Evolutionary conservation across 371 early-diverging fungal species (phyloP).

Genomic region (Apophysomyces trapeziformis): DNA sequence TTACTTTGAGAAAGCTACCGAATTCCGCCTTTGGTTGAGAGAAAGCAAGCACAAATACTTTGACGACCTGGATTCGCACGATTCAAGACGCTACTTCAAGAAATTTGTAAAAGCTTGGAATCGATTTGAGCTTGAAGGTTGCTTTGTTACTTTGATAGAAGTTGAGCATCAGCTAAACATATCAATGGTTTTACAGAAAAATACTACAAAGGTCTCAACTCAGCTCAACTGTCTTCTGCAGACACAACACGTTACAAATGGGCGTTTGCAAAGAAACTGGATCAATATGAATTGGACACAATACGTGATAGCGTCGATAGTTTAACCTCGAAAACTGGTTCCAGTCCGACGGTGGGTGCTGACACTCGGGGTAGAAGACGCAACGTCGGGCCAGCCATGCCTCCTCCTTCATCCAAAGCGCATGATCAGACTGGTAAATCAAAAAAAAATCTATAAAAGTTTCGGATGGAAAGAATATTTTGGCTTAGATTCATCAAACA

Average conservation of each 20-base stretch:
- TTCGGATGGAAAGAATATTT: background rate
- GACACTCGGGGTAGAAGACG: conserved; percentile 25
- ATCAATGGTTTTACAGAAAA: conserved; percentile 44
- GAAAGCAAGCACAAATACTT: conserved; percentile 76
- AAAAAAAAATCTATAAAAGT: background rate
- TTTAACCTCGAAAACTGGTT: conserved; percentile 39
- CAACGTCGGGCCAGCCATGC: conserved; percentile 41
- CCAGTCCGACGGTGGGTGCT: background rate
- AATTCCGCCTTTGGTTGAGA: conserved; percentile 83
- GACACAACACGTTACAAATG: conserved; percentile 78
- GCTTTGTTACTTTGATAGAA: background rate
- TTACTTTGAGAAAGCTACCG: conserved; percentile 76
- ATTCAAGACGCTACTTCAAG: conserved; percentile 73
- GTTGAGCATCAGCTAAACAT: background rate
- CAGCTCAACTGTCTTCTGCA: conserved; percentile 64
- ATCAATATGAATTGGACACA: conserved; percentile 61
- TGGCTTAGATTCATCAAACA: background rate
- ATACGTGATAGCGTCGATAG: conserved; percentile 68
- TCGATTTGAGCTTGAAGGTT: conserved; percentile 62
- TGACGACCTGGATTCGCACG: conserved; percentile 71
- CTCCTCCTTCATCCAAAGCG: conserved; percentile 20
- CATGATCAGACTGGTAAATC: conserved; percentile 20
- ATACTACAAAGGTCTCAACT: conserved; percentile 69
- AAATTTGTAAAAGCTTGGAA: conserved; percentile 85
- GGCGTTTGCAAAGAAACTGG: conserved; percentile 72